Base-by-base conservation (phyloP, 768 basidiomycete genomes). In the Rhizopogon sp. region DNA sequence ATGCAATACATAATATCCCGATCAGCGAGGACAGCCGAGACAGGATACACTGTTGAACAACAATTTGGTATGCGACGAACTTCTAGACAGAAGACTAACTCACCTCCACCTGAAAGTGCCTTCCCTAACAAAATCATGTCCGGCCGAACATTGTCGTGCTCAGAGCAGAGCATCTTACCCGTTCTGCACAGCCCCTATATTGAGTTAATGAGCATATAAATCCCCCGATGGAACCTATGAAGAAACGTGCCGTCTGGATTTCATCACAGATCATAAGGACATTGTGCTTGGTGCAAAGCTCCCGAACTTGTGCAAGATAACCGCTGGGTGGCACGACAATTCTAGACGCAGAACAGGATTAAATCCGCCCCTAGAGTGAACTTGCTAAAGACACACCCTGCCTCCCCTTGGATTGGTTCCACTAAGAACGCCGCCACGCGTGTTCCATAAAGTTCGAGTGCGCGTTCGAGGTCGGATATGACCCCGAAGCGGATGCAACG, bases 371-470 rank as follows among this genome's bases (percentile, higher is more conserved):
- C 10, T 14, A 46, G 29, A 17, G 3, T 5, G 29, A n/a, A 37
- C 14, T 22, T 9, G 11, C 16, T 39, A 8, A 46, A 37, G 59
- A 75, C 89, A 43, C 67, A 93, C 91, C 93, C 95, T 16, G 96
- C 96, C 73, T 98, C 96, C n/a, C 96, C 96, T 69, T 99, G 97
- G 58, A 99, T 98, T 5, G 97, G 97, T 72, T 99, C 97, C 3
- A 99, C 81, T 54, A 99, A 78, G 77, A 99, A 94, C 1, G 91
- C 96, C 6, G 95, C 97, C 25, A 91, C 84, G 55, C 89, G 79
- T 58, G 87, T 71, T 8, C 96, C 94, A 67, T 94, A 78, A 39
- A 85, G 67, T 57, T 90, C 85, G 31, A 99, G 70, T 5, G 92
- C 96, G 10, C 78, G 76, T 67, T 86, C 82, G n/a, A 98, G 70